A percentile compares a stretch with the other conserved stretches of the same genome.
Evolutionary conservation across 345 rosid genomes (phyloP).

Genomic region (Boechera divaricarpa): DNA sequence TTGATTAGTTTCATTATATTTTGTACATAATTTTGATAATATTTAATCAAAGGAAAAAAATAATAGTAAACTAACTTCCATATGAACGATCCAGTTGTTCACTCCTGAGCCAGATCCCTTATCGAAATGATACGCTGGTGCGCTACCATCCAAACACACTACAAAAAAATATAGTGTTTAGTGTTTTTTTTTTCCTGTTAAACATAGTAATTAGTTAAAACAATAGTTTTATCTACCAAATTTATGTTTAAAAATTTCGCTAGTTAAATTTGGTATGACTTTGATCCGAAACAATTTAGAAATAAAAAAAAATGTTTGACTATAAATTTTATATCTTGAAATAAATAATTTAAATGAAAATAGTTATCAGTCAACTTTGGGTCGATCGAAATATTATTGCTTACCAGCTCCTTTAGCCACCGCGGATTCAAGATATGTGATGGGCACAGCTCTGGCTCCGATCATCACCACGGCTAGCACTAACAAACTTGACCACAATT

Average conservation of each 20-base stretch:
- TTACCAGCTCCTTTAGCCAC: conserved; percentile 90
- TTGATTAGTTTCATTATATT: neutral
- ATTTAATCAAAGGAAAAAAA: neutral
- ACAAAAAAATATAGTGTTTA: conserved; percentile 21
- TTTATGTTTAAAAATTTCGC: no score
- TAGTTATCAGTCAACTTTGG: neutral
- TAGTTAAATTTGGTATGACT: no score
- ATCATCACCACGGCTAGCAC: conserved; percentile 38
- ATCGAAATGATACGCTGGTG: conserved; percentile 89
- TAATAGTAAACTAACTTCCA: conserved; percentile 63
- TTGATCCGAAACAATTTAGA: neutral
- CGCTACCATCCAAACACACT: conserved; percentile 99
- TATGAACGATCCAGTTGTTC: conserved; percentile 80
- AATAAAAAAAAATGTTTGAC: neutral
- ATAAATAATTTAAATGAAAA: neutral
- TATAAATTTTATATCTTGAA: neutral
- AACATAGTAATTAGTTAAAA: neutral
- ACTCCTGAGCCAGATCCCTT: conserved; percentile 83
- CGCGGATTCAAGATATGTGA: conserved; percentile 69
- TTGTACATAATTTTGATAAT: neutral
- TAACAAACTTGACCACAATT: conserved; percentile 36
- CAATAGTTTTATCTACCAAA: neutral
- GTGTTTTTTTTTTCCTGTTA: neutral
- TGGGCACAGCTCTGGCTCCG: conserved; percentile 52
- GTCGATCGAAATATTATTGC: conserved; percentile 1